Percentiles rank a stretch among this genome's conserved stretches.
Conservation (phyloP, 2,329 filamentous ascomycete species). For the Apiospora hydei region DNA sequence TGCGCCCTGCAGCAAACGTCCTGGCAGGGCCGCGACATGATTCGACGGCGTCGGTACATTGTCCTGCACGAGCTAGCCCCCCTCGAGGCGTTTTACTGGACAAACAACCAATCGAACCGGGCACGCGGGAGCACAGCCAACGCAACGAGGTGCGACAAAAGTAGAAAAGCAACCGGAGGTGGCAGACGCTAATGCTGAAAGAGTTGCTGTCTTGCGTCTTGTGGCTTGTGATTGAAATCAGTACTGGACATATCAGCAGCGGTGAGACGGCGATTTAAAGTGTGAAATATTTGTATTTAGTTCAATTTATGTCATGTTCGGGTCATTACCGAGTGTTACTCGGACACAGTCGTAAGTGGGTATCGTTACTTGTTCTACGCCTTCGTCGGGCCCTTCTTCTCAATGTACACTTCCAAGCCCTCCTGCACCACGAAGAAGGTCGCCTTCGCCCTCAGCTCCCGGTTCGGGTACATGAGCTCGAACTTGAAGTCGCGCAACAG, state of each 20-base stretch:
- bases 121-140: constrained; percentile 10
- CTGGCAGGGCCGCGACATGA: not conserved
- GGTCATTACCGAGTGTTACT: not conserved
- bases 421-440: constrained; percentile 68
- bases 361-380: not conserved
- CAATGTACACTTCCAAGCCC: constrained; percentile 60
- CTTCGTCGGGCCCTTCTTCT: constrained; percentile 39
- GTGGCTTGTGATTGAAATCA: not conserved
- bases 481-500: constrained; percentile 62
- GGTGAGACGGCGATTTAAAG: not conserved
- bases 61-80: not conserved
- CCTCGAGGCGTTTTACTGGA: not conserved
- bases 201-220: not conserved
- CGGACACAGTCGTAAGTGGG: not conserved
- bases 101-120: constrained; percentile 7
- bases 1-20: not conserved
- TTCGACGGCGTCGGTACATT: not conserved
- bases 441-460: constrained; percentile 59
- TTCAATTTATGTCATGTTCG: not conserved
- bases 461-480: constrained; percentile 56
- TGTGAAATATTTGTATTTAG: not conserved
- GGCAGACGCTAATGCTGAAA: not conserved
- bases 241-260: not conserved
- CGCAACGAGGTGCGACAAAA: not conserved
- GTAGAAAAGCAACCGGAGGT: not conserved